phyloP scores from a whole-genome alignment of 495 filamentous ascomycete species.

The Pseudoneurospora amorphoporcata region DNA sequence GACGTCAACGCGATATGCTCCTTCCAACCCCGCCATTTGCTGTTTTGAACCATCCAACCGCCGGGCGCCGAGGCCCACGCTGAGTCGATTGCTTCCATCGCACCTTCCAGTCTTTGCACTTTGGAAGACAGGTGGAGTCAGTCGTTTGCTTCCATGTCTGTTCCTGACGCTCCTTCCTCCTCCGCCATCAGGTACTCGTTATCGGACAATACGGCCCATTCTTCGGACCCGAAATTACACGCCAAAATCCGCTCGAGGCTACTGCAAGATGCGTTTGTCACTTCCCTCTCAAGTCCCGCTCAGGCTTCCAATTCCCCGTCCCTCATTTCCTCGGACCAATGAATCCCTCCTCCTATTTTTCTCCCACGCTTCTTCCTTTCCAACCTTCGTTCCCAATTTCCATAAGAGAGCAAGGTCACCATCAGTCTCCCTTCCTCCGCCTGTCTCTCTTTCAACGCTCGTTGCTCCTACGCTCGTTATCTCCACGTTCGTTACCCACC shows the following conservation, averaged over 20 bases:
- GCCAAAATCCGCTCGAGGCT: neutral
- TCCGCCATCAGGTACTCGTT: neutral
- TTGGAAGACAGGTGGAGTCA: neutral
- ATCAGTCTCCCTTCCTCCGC: neutral
- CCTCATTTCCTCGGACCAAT: neutral
- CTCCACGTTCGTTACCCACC: neutral
- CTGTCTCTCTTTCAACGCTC: neutral
- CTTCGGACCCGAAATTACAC: neutral
- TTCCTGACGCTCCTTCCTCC: neutral
- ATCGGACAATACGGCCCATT: neutral
- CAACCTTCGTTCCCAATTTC: neutral
- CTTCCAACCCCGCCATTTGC: neutral
- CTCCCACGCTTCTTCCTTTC: neutral
- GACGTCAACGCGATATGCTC: neutral
- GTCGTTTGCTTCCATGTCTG: neutral
- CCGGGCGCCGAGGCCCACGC: neutral
- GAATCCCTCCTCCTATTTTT: neutral
- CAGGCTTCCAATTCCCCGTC: neutral
- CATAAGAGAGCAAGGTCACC: neutral
- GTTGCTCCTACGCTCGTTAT: neutral
- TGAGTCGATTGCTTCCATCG: neutral
- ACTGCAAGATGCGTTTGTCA: neutral
- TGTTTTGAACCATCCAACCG: neutral
- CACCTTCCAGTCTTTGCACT: neutral
- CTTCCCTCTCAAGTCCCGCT: neutral